phyloP scores from a whole-genome alignment of 495 filamentous ascomycete species.

The Chaetomium tenue region DNA sequence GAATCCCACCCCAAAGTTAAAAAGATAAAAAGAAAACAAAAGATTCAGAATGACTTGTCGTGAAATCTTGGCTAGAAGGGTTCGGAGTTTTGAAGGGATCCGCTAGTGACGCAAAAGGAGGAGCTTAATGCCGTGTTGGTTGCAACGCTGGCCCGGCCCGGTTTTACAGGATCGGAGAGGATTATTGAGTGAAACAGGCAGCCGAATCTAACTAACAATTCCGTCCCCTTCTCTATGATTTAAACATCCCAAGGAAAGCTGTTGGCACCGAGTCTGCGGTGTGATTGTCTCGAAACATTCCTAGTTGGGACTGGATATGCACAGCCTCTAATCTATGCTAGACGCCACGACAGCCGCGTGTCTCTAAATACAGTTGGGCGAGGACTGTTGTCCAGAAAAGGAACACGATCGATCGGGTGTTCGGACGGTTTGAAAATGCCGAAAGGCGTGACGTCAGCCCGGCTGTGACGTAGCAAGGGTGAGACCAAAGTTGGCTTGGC shows the following conservation, averaged over 20 bases:
- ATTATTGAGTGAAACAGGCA: no score
- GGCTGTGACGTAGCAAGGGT: conserved; percentile 9
- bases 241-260: no score
- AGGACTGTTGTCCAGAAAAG: neutral
- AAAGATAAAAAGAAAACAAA: neutral
- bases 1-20: neutral
- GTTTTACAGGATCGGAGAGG: no score
- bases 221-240: no score
- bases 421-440: neutral
- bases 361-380: neutral
- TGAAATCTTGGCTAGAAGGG: neutral
- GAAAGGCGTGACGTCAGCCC: conserved; percentile 2
- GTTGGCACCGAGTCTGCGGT: no score
- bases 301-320: neutral
- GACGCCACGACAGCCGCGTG: neutral
- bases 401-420: neutral
- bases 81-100: neutral
- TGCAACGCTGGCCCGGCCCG: neutral
- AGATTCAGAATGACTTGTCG: neutral
- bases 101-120: neutral
- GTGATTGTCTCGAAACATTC: no score
- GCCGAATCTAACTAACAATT: no score
- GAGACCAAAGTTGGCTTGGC: neutral
- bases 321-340: neutral
- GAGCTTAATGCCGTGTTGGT: neutral